phyloP scores from a whole-genome alignment of 2,329 filamentous ascomycete genomes.

The Stagonosporopsis vannaccii region DNA sequence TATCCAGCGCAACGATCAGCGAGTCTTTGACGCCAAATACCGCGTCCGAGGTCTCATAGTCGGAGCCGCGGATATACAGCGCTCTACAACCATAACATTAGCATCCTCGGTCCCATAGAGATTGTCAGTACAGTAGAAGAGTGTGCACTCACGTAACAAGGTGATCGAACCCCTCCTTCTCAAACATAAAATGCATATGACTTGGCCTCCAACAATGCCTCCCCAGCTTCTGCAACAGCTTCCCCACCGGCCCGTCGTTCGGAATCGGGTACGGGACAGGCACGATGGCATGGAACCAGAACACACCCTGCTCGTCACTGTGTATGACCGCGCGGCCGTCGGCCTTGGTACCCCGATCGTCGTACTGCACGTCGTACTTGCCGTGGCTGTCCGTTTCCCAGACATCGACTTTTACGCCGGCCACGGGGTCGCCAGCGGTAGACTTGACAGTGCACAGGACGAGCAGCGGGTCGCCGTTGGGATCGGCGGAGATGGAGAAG shows the following conservation, averaged over 20 bases:
- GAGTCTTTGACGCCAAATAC: constrained; percentile 89
- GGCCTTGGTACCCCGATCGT: constrained; percentile 63
- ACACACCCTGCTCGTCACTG: constrained; percentile 73
- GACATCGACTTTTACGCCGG: constrained; percentile 76
- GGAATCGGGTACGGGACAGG: constrained; percentile 88
- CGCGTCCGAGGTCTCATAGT: constrained; percentile 82
- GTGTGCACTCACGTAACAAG: constrained; percentile 74
- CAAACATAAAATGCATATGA: constrained; percentile 71
- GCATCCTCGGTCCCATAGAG: not conserved
- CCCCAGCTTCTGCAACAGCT: constrained; percentile 38
- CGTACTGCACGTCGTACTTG: constrained; percentile 82
- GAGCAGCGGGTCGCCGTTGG: constrained; percentile 72
- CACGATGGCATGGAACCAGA: constrained; percentile 86
- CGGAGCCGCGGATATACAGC: constrained; percentile 78
- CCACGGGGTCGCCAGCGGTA: constrained; percentile 67
- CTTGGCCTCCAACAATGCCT: constrained; percentile 48
- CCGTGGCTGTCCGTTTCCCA: constrained; percentile 87
- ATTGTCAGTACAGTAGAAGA: not conserved
- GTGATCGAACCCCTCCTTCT: constrained; percentile 63
- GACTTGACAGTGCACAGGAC: constrained; percentile 77
- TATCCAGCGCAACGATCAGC: constrained; percentile 57
- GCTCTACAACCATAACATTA: constrained; percentile 58
- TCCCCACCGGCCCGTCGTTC: constrained; percentile 75
- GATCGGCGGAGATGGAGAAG: constrained; percentile 70
- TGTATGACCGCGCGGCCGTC: constrained; percentile 76